Evolutionary conservation across 2,329 filamentous ascomycete species (phyloP), one percentile per base, ranked within the genome.

Genomic region (Ophiostoma quercus): DNA sequence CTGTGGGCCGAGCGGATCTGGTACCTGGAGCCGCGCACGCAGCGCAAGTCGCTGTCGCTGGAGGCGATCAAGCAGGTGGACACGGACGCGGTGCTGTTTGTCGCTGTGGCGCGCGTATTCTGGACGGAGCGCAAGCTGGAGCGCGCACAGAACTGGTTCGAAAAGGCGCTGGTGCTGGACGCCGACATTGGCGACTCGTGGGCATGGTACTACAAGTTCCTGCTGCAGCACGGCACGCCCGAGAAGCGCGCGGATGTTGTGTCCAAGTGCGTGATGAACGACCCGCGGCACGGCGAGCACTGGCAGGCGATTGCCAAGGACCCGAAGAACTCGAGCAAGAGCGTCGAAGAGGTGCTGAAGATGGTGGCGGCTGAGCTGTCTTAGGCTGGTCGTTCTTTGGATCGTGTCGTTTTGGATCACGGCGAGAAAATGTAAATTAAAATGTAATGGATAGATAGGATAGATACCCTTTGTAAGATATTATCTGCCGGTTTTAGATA

Each of bases 51-150:
- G 3, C 88, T 94, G 71, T 92, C 91, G 70, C 84, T 98, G 65
- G 95, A 98, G 80, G 96, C 94, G 39, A 96, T 99, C 80, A 96
- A 97, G 81, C 96, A 96, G 79, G 92, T 96, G 6, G 95, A 98
- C 77, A 95, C 93, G 76, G 94, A 98, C 77, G 88, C 95, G 0
- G 85, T 90, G 25, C 84, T 99, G 3, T 96, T 98, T 77, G 90
- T 96, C 43, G 94, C 94, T 0, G 93, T 97, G 14, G 95, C 94
- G 6, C 88, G 95, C 25, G 96, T 98, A 74, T 97, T 99, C 81
- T 99, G 95, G 95, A 89, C 87, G 11, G 95, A 99, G 80, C 86
- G 95, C 70, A 90, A 90, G 77, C 84, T 99, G 32, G 95, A 98
- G 74, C 97, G 97, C 79, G 94, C 95, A 2, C 91, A 94, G 79